Evolutionary conservation across 345 rosid species (phyloP).

Genomic region (Sisymbrium irio): DNA sequence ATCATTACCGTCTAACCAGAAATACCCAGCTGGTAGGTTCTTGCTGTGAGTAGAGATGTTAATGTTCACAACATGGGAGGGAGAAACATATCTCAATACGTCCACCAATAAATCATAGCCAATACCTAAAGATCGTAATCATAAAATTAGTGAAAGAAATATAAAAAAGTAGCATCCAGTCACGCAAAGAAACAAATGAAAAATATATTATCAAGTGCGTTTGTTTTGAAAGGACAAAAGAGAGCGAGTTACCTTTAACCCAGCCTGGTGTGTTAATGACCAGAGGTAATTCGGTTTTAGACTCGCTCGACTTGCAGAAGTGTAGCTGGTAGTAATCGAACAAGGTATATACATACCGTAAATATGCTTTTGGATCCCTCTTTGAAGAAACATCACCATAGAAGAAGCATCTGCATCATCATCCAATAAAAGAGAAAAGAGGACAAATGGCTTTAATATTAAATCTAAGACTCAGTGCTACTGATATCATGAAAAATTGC

Average conservation of each 20-base stretch:
- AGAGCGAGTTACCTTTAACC: constrained; percentile 70
- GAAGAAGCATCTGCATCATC: constrained; percentile 61
- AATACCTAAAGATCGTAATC: constrained; percentile 49
- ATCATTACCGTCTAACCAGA: constrained; percentile 60
- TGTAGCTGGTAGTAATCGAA: constrained; percentile 58
- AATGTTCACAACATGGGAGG: constrained; percentile 88
- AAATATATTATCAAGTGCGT: neutral
- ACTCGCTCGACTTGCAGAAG: constrained; percentile 43
- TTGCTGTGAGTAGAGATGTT: constrained; percentile 60
- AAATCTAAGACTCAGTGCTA: neutral
- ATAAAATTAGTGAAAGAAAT: neutral
- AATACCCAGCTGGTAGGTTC: constrained; percentile 76
- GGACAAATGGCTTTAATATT: neutral
- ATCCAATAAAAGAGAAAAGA: neutral
- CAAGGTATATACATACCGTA: constrained; percentile 54
- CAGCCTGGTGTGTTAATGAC: constrained; percentile 93
- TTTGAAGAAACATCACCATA: constrained; percentile 88
- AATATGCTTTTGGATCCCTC: constrained; percentile 74
- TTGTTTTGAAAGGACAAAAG: neutral
- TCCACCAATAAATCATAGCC: constrained; percentile 90
- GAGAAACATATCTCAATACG: constrained; percentile 59
- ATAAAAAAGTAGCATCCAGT: neutral
- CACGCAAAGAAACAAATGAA: constrained; percentile 7
- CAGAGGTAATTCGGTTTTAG: constrained; percentile 57
- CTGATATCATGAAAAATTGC: neutral